Percentiles rank a stretch among this genome's conserved stretches.
These are phyloP conservation scores for Pseudogymnoascus sp. DNA, from an alignment of 2,329 filamentous ascomycete genomes.

Conservation along the genomic window DNA sequence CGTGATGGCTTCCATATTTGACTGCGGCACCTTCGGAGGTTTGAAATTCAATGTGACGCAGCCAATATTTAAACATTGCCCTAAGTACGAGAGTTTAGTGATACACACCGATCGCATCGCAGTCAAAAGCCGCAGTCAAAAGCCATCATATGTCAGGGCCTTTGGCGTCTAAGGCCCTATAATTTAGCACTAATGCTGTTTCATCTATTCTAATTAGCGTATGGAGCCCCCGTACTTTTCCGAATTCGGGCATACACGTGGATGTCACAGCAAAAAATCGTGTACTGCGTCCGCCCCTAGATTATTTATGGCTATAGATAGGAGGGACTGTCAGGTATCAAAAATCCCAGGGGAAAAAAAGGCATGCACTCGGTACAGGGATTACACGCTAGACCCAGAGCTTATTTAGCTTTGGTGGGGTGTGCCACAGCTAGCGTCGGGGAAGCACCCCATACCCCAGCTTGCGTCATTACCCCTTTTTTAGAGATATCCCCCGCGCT, in stretches of 20 bases:
- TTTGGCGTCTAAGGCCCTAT: neutral
- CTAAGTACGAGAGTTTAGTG: neutral
- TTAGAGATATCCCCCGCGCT: neutral
- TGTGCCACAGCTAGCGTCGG: neutral
- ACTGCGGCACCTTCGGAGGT: neutral
- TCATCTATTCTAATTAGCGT: neutral
- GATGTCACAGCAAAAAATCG: neutral
- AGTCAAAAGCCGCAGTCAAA: neutral
- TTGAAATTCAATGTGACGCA: neutral
- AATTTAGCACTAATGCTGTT: neutral
- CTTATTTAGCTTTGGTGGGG: neutral
- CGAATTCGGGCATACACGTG: neutral
- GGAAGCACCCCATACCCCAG: neutral
- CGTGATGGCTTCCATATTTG: neutral
- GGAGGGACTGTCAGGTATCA: neutral
- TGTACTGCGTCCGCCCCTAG: neutral
- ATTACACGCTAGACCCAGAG: neutral
- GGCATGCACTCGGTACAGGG: neutral
- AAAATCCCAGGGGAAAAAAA: neutral
- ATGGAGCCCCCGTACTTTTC: neutral
- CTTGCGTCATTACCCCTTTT: neutral
- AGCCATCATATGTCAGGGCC: neutral
- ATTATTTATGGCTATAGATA: neutral
- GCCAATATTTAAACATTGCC: neutral
- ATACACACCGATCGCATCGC: neutral